Conservation (phyloP, 495 filamentous ascomycete genomes). For the Lasiosphaeria ovina region DNA sequence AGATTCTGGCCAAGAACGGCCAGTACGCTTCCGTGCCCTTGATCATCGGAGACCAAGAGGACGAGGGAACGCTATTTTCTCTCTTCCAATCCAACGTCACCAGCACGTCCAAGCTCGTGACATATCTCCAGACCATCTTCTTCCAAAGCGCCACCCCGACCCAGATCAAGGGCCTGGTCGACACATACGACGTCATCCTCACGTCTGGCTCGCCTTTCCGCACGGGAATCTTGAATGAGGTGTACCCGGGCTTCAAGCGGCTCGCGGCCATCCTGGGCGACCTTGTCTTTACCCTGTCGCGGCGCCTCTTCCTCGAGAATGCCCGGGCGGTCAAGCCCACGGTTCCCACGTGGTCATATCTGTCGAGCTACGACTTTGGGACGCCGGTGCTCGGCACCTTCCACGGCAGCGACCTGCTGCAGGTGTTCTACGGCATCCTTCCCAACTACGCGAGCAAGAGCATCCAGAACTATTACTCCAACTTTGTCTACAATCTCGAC, state of each 20-base stretch:
- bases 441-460: slow-evolving; percentile 60
- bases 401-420: slow-evolving; percentile 65
- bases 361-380: slow-evolving; percentile 64
- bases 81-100: slow-evolving; percentile 65
- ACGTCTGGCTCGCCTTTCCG: slow-evolving; percentile 63
- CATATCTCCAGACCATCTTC: slow-evolving; percentile 57
- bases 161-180: slow-evolving; percentile 53
- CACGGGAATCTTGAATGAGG: slow-evolving; percentile 59
- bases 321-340: slow-evolving; percentile 44
- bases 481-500: slow-evolving; percentile 63
- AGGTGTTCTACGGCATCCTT: slow-evolving; percentile 61
- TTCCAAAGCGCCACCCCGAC: slow-evolving; percentile 50
- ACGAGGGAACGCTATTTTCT: slow-evolving; percentile 59
- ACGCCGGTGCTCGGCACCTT: slow-evolving; percentile 71
- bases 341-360: slow-evolving; percentile 69
- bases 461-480: slow-evolving; percentile 62
- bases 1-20: slow-evolving; percentile 45
- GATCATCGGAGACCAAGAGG: slow-evolving; percentile 60
- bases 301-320: slow-evolving; percentile 54
- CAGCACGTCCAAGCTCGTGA: slow-evolving; percentile 51
- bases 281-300: slow-evolving; percentile 61
- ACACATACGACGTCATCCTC: slow-evolving; percentile 51
- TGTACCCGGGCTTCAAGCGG: slow-evolving; percentile 74
- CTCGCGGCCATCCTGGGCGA: slow-evolving; percentile 75
- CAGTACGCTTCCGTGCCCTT: slow-evolving; percentile 58